These are phyloP conservation scores for Lactifluus pinguis DNA, from an alignment of 768 basidiomycete genomes.

Conservation along the genomic window DNA sequence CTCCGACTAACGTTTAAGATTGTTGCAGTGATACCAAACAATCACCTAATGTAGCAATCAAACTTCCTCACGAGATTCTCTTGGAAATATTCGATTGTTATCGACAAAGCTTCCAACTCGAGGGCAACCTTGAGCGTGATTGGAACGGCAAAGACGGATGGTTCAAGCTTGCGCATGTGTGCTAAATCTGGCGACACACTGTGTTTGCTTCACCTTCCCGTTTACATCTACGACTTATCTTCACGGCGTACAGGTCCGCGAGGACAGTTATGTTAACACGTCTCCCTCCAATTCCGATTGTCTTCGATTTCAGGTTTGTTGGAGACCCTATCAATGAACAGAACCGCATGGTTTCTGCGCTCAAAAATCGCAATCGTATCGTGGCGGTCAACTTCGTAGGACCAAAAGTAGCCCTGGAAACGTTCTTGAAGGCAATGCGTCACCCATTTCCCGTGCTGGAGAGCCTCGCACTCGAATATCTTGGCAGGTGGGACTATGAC, in stretches of 20 bases:
- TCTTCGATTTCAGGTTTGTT: too few relatives aligned
- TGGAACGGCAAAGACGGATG: neutral
- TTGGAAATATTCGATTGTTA: neutral
- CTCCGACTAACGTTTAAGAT: too few relatives aligned
- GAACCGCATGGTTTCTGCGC: neutral
- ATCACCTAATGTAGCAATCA: conserved; percentile 10
- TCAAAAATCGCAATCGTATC: neutral
- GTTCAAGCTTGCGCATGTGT: neutral
- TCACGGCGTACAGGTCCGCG: neutral
- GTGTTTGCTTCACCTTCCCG: neutral
- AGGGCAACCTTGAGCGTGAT: neutral
- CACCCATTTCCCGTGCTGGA: neutral
- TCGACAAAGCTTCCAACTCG: neutral
- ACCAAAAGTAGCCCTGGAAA: too few relatives aligned
- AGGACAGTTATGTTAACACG: neutral
- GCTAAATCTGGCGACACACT: neutral
- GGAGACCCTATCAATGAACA: too few relatives aligned
- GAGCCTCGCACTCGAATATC: too few relatives aligned
- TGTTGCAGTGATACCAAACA: neutral
- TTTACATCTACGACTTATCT: neutral
- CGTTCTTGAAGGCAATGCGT: neutral
- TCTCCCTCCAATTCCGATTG: neutral
- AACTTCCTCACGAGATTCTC: neutral
- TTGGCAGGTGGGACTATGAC: too few relatives aligned
- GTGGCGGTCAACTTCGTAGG: neutral